Percentiles rank a stretch among this genome's conserved stretches.
phyloP scores from a whole-genome alignment of 352 stramenopile species.

The Pythium biforme region DNA sequence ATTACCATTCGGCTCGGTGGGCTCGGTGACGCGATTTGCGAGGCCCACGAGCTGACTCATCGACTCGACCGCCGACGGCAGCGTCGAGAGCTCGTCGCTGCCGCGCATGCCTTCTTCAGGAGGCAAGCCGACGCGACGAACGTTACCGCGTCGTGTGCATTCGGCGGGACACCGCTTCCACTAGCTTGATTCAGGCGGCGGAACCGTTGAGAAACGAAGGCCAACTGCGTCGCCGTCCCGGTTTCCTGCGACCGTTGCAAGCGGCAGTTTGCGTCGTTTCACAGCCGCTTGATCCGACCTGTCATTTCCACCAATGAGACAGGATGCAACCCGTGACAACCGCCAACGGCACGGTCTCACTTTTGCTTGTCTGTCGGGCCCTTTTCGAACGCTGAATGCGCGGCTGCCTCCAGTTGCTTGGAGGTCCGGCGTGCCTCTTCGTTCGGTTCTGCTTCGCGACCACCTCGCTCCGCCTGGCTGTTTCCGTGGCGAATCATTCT shows the following conservation, averaged over 20 bases:
- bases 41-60: not conserved
- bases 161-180: not conserved
- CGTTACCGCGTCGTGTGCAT: not conserved
- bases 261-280: not conserved
- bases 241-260: not conserved
- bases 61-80: conserved; percentile 1
- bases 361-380: too few species aligned
- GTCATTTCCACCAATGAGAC: not conserved
- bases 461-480: too few species aligned
- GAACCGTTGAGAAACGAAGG: not conserved
- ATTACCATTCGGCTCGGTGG: not conserved
- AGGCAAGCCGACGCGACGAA: not conserved
- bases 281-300: not conserved
- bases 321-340: not conserved
- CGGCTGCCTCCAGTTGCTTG: too few species aligned
- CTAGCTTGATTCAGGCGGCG: not conserved
- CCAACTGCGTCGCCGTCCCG: too few species aligned
- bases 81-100: not conserved
- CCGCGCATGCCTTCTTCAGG: not conserved
- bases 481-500: too few species aligned
- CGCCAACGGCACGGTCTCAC: not conserved
- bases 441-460: too few species aligned
- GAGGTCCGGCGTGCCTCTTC: too few species aligned
- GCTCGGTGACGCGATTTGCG: not conserved
- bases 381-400: too few species aligned